Conservation (phyloP, 192 early-diverging fungal species). For the Glomus cerebriforme region DNA sequence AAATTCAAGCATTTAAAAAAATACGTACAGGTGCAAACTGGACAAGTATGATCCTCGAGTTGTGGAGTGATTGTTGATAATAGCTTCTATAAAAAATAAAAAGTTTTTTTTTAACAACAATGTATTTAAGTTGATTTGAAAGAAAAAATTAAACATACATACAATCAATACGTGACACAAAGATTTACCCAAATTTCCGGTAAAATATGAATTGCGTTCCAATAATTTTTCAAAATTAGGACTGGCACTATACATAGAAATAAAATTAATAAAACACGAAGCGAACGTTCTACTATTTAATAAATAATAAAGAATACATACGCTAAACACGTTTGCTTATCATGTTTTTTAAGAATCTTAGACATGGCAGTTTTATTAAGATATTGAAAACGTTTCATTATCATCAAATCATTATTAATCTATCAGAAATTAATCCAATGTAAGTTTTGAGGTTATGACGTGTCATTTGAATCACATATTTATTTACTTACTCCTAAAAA, state of each 20-base stretch:
- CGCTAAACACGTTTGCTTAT: conserved; percentile 75
- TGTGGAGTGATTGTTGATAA: conserved; percentile 77
- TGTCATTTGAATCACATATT: conserved; percentile 25
- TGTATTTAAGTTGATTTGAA: background rate
- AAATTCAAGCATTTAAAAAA: background rate
- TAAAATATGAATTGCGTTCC: background rate
- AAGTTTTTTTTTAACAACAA: background rate
- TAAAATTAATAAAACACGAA: background rate
- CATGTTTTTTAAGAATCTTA: conserved; percentile 91
- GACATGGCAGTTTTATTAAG: conserved; percentile 76
- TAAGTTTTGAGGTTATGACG: background rate
- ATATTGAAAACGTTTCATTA: conserved; percentile 70
- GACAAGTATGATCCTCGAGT: conserved; percentile 77
- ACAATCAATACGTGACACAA: background rate
- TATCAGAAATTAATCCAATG: conserved; percentile 51
- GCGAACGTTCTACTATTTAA: background rate
- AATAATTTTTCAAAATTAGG: background rate
- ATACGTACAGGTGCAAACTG: conserved; percentile 69
- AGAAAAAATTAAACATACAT: background rate
- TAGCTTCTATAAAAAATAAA: conserved; percentile 51
- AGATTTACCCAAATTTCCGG: background rate
- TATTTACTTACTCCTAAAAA: background rate
- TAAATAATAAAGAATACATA: conserved; percentile 29
- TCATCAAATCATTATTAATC: conserved; percentile 70
- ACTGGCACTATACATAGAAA: background rate